phyloP scores from a whole-genome alignment of 306 rosid genomes.

The Heteromeles arbutifolia region DNA sequence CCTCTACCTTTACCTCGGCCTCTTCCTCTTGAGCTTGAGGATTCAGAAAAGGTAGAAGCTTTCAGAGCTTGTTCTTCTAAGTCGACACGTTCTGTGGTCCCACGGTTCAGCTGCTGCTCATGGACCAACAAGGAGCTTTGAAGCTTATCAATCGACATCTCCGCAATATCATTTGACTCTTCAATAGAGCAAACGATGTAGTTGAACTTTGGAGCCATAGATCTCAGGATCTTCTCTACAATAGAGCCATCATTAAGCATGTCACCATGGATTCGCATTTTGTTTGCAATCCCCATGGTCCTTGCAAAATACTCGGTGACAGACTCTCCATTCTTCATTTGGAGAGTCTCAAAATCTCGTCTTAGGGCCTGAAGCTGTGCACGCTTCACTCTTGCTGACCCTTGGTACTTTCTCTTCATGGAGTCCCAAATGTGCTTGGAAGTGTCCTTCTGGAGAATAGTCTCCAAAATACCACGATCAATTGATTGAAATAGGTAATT shows the following conservation, averaged over 20 bases:
- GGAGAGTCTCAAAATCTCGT: background rate
- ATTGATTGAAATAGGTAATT: too few relatives aligned
- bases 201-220: background rate
- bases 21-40: background rate
- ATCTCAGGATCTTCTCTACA: background rate
- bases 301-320: background rate
- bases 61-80: background rate
- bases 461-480: too few relatives aligned
- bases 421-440: background rate
- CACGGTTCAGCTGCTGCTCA: background rate
- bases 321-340: background rate
- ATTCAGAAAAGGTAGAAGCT: background rate
- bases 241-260: background rate
- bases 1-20: too few relatives aligned
- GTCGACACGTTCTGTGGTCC: background rate
- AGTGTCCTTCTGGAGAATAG: too few relatives aligned
- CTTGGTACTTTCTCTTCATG: background rate
- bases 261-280: background rate
- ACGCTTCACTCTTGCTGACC: background rate
- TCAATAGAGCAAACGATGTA: background rate
- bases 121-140: background rate
- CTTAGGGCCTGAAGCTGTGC: background rate
- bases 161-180: background rate
- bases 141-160: background rate
- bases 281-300: background rate